Evolutionary conservation across 23 red algal species (phyloP).

Genomic region (Gracilariopsis chorda): DNA sequence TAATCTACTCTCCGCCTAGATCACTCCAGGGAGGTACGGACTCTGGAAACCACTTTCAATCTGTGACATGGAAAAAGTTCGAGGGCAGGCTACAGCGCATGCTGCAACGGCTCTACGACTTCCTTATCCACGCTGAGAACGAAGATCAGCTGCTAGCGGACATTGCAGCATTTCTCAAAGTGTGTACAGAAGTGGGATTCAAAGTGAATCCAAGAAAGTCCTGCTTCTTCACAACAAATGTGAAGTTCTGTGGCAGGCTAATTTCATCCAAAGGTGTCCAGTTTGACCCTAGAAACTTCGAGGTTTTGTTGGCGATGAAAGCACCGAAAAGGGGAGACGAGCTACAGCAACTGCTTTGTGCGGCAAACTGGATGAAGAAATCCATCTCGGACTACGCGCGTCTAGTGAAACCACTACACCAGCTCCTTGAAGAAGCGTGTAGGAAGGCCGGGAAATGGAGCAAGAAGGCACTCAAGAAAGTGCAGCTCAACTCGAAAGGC

Average conservation of each 20-base stretch:
- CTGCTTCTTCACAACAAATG: background rate
- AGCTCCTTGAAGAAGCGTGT: background rate
- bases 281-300: background rate
- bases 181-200: background rate
- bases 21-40: slow-evolving; percentile 15
- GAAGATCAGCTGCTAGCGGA: background rate
- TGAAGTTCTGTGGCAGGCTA: slow-evolving; percentile 21
- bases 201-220: slow-evolving; percentile 32
- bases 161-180: background rate
- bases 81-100: background rate
- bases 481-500: background rate
- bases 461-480: background rate
- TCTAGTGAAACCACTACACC: background rate
- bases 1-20: background rate
- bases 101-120: slow-evolving; percentile 8
- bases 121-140: background rate
- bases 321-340: background rate
- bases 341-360: slow-evolving; percentile 12
- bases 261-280: background rate
- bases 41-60: slow-evolving; percentile 2
- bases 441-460: slow-evolving; percentile 4
- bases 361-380: slow-evolving; percentile 11
- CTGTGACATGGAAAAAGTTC: background rate
- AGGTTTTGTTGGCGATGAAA: slow-evolving; percentile 2
- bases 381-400: background rate